Evolutionary conservation across 2,329 filamentous ascomycete species (phyloP), one percentile per base, ranked within the genome.

Genomic region (Sarocladium strictum): DNA sequence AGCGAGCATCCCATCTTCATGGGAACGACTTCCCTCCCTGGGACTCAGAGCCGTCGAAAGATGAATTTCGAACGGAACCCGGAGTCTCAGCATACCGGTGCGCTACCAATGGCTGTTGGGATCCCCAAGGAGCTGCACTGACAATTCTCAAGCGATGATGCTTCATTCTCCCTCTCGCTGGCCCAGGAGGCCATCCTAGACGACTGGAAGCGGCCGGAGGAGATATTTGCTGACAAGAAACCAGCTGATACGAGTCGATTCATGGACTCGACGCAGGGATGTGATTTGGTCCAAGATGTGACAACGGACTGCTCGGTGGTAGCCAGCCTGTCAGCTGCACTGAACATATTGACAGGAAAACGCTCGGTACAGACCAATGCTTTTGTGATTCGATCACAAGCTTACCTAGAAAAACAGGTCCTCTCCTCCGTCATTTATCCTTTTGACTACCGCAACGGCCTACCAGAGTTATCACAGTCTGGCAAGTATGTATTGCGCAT

Each of bases 271-370:
- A 70, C 72, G 6, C 71, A 76, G 9, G 77, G 80, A 14, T 84
- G 89, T 58, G 93, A 99, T 69, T 79, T 99, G 7, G 91, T 97
- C 2, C 94, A 99, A 69, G 94, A 99, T 69, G 85, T 96, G 56
- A 92, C 93, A 4, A 95, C 93, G 1, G 94, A 99, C 68, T 99
- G 94, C 66, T 97, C 94, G 1, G 93, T 99, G 3, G 93, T 99
- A 26, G 94, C 94, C 15, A 97, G 94, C 67, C 78, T 99, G 5
- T 97, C 92, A 66, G 91, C 92, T 24, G 86, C 83, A 23, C 85
- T 87, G 57, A 85, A 85, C 38, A 78, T 85, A 9, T 79, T 85
- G 58, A 84, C 84, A 17, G 87, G 86, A 2, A 80, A 87, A 67
- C 77, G 79, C 35, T 84, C 85, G 67, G 88, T 90, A 74, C 59